Evolutionary conservation across 192 early-diverging fungal genomes (phyloP), one percentile per base, ranked within the genome.

Genomic region (Podila epigama): DNA sequence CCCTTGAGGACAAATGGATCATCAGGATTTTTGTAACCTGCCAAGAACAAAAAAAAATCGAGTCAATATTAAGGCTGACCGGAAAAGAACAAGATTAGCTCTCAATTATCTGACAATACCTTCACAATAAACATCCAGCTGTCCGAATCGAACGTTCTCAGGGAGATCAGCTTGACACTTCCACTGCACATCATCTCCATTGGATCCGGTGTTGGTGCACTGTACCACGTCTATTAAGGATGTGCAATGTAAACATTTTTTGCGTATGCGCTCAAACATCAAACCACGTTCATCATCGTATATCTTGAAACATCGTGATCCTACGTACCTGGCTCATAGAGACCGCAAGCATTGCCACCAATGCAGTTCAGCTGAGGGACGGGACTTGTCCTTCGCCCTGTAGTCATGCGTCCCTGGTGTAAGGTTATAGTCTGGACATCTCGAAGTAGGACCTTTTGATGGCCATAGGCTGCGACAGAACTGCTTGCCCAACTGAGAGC

Each of bases 111-210:
- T 12, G 1, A 39, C 10, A 16, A 13, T 52, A 64, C 70, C 73
- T 69, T 84, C 83, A 58, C 81, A 84, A 29, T 69, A 68, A 20
- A 84, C 83, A 29, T 68, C 48, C 8, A 81, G 42, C 22, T 77
- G 56, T 27, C 83, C 83, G 40, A 84, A 84, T 29, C 66, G 50
- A 4, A 84, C 28, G 20, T 71, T 73, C 28, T 73, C 52, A 18
- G 78, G 79, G 3, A 84, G 34, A 50, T 84, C 72, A 2, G 78
- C 78, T n/a, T 72, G 52, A 33, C 83, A 84, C n/a, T 77, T 73
- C 83, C 83, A 84, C n/a, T 80, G 70, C 20, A 84, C 83, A 36
- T 84, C 81, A 22, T 33, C 56, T n/a, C 83, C 83, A 18, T 84
- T 82, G 28, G 75, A 84, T 44, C 83, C 83, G 13, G 63, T 52